Percentiles rank a stretch among this genome's conserved stretches.
phyloP scores from a whole-genome alignment of 306 rosid species.

The Vigna radiata region DNA sequence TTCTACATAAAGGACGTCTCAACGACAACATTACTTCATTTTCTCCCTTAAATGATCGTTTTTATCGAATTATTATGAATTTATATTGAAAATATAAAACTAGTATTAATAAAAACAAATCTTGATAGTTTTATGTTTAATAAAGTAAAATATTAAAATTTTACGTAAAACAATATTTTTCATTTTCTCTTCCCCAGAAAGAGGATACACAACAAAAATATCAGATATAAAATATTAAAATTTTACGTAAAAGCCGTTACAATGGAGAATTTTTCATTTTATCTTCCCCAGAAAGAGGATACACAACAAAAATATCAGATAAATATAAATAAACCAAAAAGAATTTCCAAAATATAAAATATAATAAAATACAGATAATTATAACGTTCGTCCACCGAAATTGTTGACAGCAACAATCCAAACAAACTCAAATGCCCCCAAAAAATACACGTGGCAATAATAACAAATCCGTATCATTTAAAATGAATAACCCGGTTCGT shows the following conservation, averaged over 20 bases:
- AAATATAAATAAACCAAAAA: background rate
- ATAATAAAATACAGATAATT: background rate
- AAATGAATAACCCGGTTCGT: background rate
- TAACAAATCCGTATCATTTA: slow-evolving; percentile 7
- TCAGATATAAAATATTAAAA: background rate
- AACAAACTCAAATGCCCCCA: background rate
- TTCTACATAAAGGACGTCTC: too few species aligned
- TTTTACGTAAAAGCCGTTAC: too few species aligned
- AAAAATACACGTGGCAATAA: slow-evolving; percentile 1
- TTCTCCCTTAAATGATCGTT: too few species aligned
- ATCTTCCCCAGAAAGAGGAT: background rate
- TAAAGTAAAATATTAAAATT: too few species aligned
- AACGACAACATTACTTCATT: too few species aligned
- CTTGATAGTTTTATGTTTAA: too few species aligned
- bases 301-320: background rate
- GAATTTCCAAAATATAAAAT: background rate
- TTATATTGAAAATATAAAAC: too few species aligned
- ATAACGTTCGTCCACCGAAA: background rate
- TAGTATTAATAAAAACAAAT: too few species aligned
- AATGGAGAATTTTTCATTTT: background rate
- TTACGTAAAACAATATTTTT: too few species aligned
- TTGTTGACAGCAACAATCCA: slow-evolving; percentile 1
- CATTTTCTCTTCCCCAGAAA: background rate
- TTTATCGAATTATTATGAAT: too few species aligned
- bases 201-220: background rate